These are phyloP conservation scores for Periconia macrospinosa DNA, from an alignment of 2,329 filamentous ascomycete species.

Conservation along the genomic window DNA sequence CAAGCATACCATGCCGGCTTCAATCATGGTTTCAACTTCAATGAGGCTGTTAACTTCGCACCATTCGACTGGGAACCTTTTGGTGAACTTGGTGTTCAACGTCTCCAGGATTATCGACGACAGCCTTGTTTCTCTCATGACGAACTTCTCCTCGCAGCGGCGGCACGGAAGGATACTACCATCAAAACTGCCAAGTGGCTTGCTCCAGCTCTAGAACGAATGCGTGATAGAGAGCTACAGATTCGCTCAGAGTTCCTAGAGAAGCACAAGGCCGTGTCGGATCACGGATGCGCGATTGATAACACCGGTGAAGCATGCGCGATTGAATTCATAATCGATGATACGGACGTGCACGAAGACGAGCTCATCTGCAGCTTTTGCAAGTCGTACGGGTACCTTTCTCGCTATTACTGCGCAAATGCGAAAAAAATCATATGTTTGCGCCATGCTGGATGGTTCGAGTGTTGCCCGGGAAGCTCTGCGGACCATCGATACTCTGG, in stretches of 20 bases:
- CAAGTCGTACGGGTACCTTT: slow-evolving; percentile 89
- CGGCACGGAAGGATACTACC: slow-evolving; percentile 69
- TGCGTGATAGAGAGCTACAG: slow-evolving; percentile 71
- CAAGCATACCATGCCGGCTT: slow-evolving; percentile 98
- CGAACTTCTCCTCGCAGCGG: slow-evolving; percentile 88
- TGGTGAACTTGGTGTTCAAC: slow-evolving; percentile 81
- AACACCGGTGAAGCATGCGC: slow-evolving; percentile 52
- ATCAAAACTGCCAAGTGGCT: slow-evolving; percentile 97
- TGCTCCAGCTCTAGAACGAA: slow-evolving; percentile 79
- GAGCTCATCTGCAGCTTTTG: slow-evolving; percentile 91
- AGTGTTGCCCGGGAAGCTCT: slow-evolving; percentile 71
- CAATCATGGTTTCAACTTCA: slow-evolving; percentile 98
- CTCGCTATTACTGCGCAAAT: slow-evolving; percentile 82
- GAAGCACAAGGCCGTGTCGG: slow-evolving; percentile 59
- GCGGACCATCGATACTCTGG: slow-evolving; percentile 68
- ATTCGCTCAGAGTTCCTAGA: slow-evolving; percentile 70
- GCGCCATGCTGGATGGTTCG: slow-evolving; percentile 74
- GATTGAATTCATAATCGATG: slow-evolving; percentile 44
- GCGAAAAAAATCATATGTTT: slow-evolving; percentile 83
- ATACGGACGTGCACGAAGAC: slow-evolving; percentile 81
- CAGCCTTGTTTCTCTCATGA: slow-evolving; percentile 98
- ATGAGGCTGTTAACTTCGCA: slow-evolving; percentile 98
- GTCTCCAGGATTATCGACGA: slow-evolving; percentile 82
- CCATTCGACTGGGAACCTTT: slow-evolving; percentile 94
- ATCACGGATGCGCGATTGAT: slow-evolving; percentile 48